These are phyloP conservation scores for Camelina laxa DNA, from an alignment of 345 rosid genomes.

Conservation along the genomic window DNA sequence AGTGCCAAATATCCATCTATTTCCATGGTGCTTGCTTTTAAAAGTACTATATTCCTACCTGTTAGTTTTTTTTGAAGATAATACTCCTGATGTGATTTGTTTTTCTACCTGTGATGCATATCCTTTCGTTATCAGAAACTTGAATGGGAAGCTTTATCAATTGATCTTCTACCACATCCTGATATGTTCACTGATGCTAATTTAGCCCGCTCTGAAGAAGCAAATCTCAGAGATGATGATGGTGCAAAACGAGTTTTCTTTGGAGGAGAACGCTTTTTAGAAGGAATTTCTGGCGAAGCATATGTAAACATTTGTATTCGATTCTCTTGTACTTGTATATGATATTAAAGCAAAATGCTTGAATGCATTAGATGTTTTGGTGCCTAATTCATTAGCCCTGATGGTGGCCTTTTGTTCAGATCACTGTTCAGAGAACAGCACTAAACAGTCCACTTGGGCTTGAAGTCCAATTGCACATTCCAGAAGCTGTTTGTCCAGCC, in stretches of 20 bases:
- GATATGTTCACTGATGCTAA: conserved; percentile 96
- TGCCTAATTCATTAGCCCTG: conserved; percentile 25
- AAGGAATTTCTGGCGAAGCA: conserved; percentile 97
- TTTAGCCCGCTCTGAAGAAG: conserved; percentile 71
- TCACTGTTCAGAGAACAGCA: conserved; percentile 95
- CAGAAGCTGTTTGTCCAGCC: conserved; percentile 98
- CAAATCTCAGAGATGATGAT: conserved; percentile 86
- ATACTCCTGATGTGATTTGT: conserved; percentile 25
- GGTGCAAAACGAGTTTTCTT: conserved; percentile 98
- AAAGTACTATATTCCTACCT: conserved; percentile 22
- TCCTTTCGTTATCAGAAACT: conserved; percentile 74
- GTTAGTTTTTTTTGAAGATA: conserved; percentile 19
- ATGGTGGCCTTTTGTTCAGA: conserved; percentile 56
- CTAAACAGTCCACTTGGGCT: conserved; percentile 90
- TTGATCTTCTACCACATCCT: conserved; percentile 99
- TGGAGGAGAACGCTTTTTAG: conserved; percentile 97
- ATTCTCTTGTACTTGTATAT: conserved; percentile 29
- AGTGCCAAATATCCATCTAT: background rate
- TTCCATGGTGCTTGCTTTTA: conserved; percentile 7
- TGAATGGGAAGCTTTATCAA: conserved; percentile 95
- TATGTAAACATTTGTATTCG: conserved; percentile 60
- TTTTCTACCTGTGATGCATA: conserved; percentile 44
- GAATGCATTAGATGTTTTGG: conserved; percentile 15
- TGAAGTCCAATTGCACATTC: conserved; percentile 94
- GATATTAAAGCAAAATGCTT: conserved; percentile 6